phyloP scores from a whole-genome alignment of 805 yeast genomes.

The Candida morakotiae region DNA sequence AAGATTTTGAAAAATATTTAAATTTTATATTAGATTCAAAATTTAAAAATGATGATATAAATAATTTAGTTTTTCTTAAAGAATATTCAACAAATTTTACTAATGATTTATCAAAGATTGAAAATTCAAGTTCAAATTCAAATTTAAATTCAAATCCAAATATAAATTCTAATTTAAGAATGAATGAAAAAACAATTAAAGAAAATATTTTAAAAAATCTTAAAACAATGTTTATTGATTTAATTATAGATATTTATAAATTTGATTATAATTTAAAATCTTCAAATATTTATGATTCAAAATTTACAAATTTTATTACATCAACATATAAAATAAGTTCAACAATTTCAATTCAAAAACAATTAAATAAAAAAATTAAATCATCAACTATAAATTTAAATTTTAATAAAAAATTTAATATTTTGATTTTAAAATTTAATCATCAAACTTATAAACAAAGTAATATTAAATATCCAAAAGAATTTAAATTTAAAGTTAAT shows the following conservation, averaged over 20 bases:
- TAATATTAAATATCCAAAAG: conserved; percentile 7
- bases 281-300: conserved; percentile 27
- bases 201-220: conserved; percentile 30
- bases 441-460: conserved; percentile 14
- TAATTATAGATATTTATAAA: conserved; percentile 33
- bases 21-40: conserved; percentile 3
- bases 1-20: conserved; percentile 10
- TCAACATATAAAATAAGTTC: conserved; percentile 9
- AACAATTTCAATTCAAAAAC: conserved; percentile 11
- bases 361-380: conserved; percentile 10
- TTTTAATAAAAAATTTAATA: conserved; percentile 17
- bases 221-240: conserved; percentile 34
- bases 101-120: conserved; percentile 7
- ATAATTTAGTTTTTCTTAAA: conserved; percentile 11
- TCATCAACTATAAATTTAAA: conserved; percentile 17
- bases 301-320: conserved; percentile 12
- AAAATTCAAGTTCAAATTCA: conserved; percentile 1
- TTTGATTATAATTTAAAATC: conserved; percentile 19
- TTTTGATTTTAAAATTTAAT: conserved; percentile 21
- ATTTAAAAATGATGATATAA: conserved; percentile 4
- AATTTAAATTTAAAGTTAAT: conserved; percentile 9
- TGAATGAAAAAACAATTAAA: conserved; percentile 32
- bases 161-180: neutral
- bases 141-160: neutral
- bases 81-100: conserved; percentile 11